Evolutionary conservation across 1,284 basidiomycete genomes (phyloP).

Genomic region (Stygiomarasmius scandens): DNA sequence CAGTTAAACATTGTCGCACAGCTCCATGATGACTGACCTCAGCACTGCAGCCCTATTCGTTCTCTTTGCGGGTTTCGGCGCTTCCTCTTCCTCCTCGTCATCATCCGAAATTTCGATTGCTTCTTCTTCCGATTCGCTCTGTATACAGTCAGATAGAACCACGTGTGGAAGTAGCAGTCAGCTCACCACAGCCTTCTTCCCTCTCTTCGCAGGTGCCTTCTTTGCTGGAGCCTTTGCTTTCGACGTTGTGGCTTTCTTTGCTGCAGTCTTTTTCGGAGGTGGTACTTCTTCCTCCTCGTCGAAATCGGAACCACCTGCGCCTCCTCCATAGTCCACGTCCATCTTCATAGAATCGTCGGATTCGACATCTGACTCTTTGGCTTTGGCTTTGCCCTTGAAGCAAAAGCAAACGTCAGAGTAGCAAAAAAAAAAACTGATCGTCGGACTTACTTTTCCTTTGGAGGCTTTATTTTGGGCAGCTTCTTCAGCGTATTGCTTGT

Average conservation of each 20-base stretch:
- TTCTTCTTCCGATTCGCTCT: slow-evolving; percentile 59
- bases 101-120: slow-evolving; percentile 54
- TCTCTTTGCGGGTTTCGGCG: slow-evolving; percentile 50
- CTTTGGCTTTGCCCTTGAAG: slow-evolving; percentile 57
- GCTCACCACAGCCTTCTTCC: slow-evolving; percentile 50
- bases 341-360: slow-evolving; percentile 85
- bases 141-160: too few species aligned
- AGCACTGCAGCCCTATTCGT: slow-evolving; percentile 69
- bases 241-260: slow-evolving; percentile 51
- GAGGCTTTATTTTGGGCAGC: slow-evolving; percentile 34
- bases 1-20: too few species aligned
- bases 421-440: slow-evolving; percentile 1
- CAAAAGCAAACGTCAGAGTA: slow-evolving; percentile 15
- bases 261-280: slow-evolving; percentile 35
- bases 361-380: slow-evolving; percentile 48
- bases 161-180: slow-evolving; percentile 1
- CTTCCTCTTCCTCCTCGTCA: slow-evolving; percentile 56
- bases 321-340: slow-evolving; percentile 53
- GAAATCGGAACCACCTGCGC: slow-evolving; percentile 49
- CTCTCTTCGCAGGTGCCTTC: slow-evolving; percentile 39
- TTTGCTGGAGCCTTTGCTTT: slow-evolving; percentile 30
- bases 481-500: slow-evolving; percentile 60
- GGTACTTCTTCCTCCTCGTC: slow-evolving; percentile 47
- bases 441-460: slow-evolving; percentile 42
- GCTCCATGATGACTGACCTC: too few species aligned